These are phyloP conservation scores for Pseudocercospora eumusae DNA, from an alignment of 2,329 filamentous ascomycete species.

Conservation along the genomic window DNA sequence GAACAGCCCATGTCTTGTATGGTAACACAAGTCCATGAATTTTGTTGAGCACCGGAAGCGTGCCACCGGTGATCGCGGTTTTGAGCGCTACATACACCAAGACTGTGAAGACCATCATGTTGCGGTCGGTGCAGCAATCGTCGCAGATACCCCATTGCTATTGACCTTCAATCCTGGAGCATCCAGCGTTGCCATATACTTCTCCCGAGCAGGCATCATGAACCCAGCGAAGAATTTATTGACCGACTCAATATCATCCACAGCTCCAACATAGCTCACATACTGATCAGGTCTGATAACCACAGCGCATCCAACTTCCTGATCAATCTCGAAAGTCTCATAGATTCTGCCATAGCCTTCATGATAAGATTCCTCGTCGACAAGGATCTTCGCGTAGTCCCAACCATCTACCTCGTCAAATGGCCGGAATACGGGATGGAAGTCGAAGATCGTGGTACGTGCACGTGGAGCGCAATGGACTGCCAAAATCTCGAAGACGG, in stretches of 20 bases:
- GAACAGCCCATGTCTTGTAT: too few relatives aligned
- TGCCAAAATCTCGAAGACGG: constrained; percentile 60
- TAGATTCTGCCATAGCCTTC: constrained; percentile 50
- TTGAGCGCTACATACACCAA: background rate
- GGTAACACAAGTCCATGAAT: too few relatives aligned
- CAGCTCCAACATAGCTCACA: constrained; percentile 50
- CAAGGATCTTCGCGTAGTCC: constrained; percentile 43
- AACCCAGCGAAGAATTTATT: constrained; percentile 16
- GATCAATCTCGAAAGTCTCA: constrained; percentile 59
- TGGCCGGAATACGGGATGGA: constrained; percentile 47
- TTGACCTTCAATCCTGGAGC: background rate
- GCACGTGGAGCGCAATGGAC: constrained; percentile 58
- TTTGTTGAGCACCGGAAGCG: too few relatives aligned
- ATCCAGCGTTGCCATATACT: background rate
- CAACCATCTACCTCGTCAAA: constrained; percentile 39
- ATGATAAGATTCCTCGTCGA: constrained; percentile 48
- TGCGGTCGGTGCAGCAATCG: background rate
- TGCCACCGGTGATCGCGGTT: too few relatives aligned
- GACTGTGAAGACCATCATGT: too few relatives aligned
- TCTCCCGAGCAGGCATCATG: constrained; percentile 3
- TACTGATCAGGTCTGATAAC: constrained; percentile 66
- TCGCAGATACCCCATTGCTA: background rate
- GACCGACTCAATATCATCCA: constrained; percentile 35
- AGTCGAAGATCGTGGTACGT: constrained; percentile 47
- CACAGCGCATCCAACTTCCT: constrained; percentile 56